Percentiles rank a stretch among this genome's conserved stretches.
phyloP scores from a whole-genome alignment of 495 filamentous ascomycete genomes.

The Xylaria scruposa region DNA sequence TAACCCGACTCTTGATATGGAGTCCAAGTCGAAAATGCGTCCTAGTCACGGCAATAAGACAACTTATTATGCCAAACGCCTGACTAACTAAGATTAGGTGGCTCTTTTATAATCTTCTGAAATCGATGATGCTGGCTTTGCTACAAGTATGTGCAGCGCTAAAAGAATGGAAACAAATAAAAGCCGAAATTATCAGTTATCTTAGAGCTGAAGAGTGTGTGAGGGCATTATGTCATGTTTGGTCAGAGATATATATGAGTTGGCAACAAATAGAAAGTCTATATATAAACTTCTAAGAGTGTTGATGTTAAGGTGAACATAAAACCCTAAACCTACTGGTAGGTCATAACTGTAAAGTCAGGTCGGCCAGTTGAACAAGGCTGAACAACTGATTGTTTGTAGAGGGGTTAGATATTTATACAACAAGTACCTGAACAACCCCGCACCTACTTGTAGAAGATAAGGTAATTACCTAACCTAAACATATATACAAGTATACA shows the following conservation, averaged over 20 bases:
- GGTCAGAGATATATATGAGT: background rate
- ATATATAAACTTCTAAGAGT: too few relatives aligned
- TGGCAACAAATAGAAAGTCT: too few relatives aligned
- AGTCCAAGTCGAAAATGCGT: background rate
- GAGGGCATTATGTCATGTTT: background rate
- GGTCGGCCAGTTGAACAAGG: background rate
- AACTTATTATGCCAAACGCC: background rate
- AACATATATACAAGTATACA: too few relatives aligned
- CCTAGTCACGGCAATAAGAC: background rate
- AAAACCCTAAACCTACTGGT: background rate
- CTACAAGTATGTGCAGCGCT: background rate
- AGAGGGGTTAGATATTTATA: conserved; percentile 7
- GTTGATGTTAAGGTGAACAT: background rate
- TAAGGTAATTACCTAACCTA: background rate
- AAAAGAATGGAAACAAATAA: background rate
- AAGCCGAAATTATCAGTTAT: background rate
- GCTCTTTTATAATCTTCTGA: background rate
- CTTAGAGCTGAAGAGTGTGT: background rate
- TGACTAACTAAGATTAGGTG: background rate
- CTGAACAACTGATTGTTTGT: background rate
- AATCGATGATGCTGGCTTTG: background rate
- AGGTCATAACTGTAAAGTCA: background rate
- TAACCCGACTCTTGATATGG: background rate
- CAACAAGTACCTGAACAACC: background rate
- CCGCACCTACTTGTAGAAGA: background rate